A percentile compares a stretch with the other conserved stretches of the same genome.
Conservation (phyloP, 495 filamentous ascomycete species). For the Clavariopsis aquatica region DNA sequence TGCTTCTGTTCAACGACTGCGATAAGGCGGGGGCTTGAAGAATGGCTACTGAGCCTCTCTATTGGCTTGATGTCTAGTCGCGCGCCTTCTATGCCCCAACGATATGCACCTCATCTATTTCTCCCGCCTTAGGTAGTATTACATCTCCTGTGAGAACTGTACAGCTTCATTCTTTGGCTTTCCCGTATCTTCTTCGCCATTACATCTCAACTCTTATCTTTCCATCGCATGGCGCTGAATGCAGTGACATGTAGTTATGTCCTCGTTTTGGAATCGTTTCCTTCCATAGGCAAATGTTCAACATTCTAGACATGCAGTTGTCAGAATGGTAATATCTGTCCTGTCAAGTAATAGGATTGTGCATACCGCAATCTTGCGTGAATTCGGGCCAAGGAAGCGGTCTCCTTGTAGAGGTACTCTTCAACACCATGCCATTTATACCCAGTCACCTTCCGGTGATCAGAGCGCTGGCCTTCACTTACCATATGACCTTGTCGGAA, state of each 20-base stretch:
- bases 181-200: conserved; percentile 15
- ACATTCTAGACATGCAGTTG: not conserved
- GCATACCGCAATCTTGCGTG: not conserved
- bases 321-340: not conserved
- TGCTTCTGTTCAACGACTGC: conserved; percentile 1
- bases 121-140: conserved; percentile 36
- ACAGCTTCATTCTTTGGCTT: conserved; percentile 12
- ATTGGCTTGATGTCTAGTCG: conserved; percentile 3
- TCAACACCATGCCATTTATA: conserved; percentile 4
- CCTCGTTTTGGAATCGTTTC: not conserved
- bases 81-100: conserved; percentile 3
- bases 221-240: not conserved
- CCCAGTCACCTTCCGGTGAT: conserved; percentile 13
- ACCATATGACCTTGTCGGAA: conserved; percentile 18
- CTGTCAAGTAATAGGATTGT: not conserved
- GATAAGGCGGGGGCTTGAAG: conserved; percentile 19
- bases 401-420: conserved; percentile 2
- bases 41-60: conserved; percentile 1
- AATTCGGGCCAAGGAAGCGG: not conserved
- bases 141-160: conserved; percentile 13
- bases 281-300: not conserved
- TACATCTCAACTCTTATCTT: conserved; percentile 35
- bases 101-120: conserved; percentile 22
- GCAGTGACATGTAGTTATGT: conserved; percentile 13
- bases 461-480: not conserved